Evolutionary conservation across 805 yeast genomes (phyloP).

Genomic region (Schwanniomyces sp.): DNA sequence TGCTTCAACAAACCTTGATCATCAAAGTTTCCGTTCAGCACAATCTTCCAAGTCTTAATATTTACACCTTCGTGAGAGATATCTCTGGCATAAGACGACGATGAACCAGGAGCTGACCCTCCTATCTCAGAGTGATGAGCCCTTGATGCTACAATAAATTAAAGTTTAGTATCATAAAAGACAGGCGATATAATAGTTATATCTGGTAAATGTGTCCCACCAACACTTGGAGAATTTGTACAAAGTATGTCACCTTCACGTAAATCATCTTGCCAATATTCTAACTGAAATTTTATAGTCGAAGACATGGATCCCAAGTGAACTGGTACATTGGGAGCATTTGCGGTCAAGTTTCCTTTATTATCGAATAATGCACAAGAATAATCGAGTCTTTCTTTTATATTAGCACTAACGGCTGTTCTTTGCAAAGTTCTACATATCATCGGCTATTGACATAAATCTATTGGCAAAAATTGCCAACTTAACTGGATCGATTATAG

Average conservation of each 20-base stretch:
- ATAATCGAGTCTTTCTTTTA: conserved; percentile 80
- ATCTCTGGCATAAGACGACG: conserved; percentile 14
- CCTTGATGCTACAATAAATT: conserved; percentile 17
- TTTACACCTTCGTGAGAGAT: conserved; percentile 20
- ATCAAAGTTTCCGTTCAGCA: conserved; percentile 16
- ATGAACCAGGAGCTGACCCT: conserved; percentile 19
- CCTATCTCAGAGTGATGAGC: conserved; percentile 27
- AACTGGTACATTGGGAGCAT: conserved; percentile 87
- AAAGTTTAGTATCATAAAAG: conserved; percentile 13
- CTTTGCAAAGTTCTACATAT: conserved; percentile 81
- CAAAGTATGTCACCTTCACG: conserved; percentile 74
- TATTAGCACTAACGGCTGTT: conserved; percentile 80
- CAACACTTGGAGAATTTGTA: conserved; percentile 78
- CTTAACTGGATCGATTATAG: conserved; percentile 60
- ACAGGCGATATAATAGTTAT: conserved; percentile 26
- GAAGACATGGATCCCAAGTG: conserved; percentile 87
- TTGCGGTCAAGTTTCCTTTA: conserved; percentile 77
- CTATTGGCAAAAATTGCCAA: conserved; percentile 79
- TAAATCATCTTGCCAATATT: conserved; percentile 62
- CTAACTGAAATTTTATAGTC: conserved; percentile 66
- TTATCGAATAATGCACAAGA: conserved; percentile 82
- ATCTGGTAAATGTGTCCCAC: conserved; percentile 88
- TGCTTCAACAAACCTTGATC: conserved; percentile 13
- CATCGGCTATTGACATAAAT: conserved; percentile 89
- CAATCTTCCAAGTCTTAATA: conserved; percentile 17